These are phyloP conservation scores for Borovskyia barvae DNA, from an alignment of 208 protist species.

Conservation along the genomic window DNA sequence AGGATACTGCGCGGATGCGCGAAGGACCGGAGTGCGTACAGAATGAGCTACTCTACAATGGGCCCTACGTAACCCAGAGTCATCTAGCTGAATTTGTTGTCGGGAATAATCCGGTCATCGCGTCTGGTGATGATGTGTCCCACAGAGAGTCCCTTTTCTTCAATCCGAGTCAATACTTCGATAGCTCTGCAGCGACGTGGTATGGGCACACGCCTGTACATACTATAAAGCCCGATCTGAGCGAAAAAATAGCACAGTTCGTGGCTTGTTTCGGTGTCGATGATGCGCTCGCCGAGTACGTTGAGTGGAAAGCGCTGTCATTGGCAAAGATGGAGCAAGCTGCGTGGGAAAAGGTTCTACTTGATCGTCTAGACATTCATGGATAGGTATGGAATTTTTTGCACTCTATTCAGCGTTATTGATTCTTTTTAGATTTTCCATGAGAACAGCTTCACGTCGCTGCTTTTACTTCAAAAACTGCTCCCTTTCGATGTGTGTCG, in stretches of 20 bases:
- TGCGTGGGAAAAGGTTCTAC: constrained; percentile 28
- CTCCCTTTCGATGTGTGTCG: too few species aligned
- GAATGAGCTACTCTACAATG: constrained; percentile 38
- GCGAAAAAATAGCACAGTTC: constrained; percentile 27
- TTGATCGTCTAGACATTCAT: too few species aligned
- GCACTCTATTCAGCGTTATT: too few species aligned
- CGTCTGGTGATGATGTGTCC: constrained; percentile 7
- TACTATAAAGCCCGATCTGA: constrained; percentile 40
- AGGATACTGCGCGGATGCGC: background rate
- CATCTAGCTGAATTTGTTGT: constrained; percentile 36
- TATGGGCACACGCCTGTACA: constrained; percentile 70
- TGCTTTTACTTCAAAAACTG: too few species aligned
- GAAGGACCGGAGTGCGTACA: constrained; percentile 18
- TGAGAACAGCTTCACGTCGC: too few species aligned
- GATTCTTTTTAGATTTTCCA: too few species aligned
- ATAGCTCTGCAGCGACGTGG: constrained; percentile 8
- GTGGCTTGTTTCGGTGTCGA: constrained; percentile 39
- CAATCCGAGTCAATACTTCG: constrained; percentile 6
- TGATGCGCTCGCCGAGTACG: constrained; percentile 58
- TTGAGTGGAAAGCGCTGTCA: constrained; percentile 25
- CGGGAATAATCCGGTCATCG: background rate
- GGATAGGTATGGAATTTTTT: too few species aligned
- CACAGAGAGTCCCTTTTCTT: constrained; percentile 28
- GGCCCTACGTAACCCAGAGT: constrained; percentile 45
- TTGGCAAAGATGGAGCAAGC: constrained; percentile 15